These are phyloP conservation scores for Rhazya stricta DNA, from an alignment of 257 asterid species.

Conservation along the genomic window DNA sequence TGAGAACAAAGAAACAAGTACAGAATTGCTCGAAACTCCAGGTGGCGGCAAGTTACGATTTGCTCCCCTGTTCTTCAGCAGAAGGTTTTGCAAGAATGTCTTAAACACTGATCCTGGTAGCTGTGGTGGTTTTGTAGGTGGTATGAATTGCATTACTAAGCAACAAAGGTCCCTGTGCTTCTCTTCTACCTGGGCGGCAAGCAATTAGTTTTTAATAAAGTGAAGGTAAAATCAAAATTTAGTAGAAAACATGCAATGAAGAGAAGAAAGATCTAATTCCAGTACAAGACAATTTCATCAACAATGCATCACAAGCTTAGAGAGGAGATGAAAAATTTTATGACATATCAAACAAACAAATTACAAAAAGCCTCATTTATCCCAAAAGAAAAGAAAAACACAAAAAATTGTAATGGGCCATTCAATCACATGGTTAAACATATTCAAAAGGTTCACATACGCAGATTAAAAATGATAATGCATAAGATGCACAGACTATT, in stretches of 20 bases:
- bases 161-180: conserved; percentile 93
- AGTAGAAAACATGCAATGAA: not conserved
- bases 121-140: conserved; percentile 70
- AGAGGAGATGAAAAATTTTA: not conserved
- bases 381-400: not conserved
- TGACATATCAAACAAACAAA: not conserved
- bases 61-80: conserved; percentile 93
- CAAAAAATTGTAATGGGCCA: not conserved
- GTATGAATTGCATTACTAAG: conserved; percentile 83
- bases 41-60: conserved; percentile 87
- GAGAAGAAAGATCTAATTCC: not conserved
- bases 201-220: not conserved
- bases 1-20: conserved; percentile 72
- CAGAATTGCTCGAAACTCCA: conserved; percentile 92
- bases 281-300: not conserved
- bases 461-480: not conserved
- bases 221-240: not conserved
- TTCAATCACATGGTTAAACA: not conserved
- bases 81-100: conserved; percentile 70
- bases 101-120: conserved; percentile 86
- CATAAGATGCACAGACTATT: not conserved
- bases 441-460: not conserved
- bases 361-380: too few relatives aligned
- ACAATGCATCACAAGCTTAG: not conserved
- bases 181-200: conserved; percentile 68